Evolutionary conservation across 2,329 filamentous ascomycete genomes (phyloP).

Genomic region (Nothopassalora personata): DNA sequence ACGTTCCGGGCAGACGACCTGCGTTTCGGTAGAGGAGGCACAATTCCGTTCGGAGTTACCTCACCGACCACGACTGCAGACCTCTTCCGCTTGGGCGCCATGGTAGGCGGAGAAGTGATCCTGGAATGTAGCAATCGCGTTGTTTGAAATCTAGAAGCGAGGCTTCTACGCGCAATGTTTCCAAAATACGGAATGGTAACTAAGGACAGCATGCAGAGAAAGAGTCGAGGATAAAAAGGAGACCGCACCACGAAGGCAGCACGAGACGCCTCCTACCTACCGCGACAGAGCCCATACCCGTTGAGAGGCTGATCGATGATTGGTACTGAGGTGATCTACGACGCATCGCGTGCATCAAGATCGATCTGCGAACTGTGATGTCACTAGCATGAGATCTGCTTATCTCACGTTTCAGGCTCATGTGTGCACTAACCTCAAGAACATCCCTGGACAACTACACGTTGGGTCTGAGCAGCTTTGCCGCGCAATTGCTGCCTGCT

Average conservation of each 20-base stretch:
- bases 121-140: not conserved
- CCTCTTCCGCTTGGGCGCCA: constrained; percentile 12
- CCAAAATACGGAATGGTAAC: not conserved
- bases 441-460: not conserved
- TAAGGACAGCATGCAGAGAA: not conserved
- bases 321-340: not conserved
- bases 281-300: not conserved
- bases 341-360: not conserved
- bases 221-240: not conserved
- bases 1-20: constrained; percentile 15
- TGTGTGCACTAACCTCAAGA: not conserved
- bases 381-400: not conserved
- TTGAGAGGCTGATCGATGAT: not conserved
- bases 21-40: constrained; percentile 10
- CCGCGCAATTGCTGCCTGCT: no score
- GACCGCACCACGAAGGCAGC: not conserved
- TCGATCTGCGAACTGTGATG: not conserved
- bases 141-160: no score
- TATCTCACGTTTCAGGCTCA: not conserved
- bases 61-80: not conserved
- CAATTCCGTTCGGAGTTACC: not conserved
- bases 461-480: not conserved
- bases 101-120: not conserved
- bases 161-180: no score
- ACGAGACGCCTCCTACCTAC: not conserved